Conservation (phyloP, 805 yeast genomes). For the Candida boleticola region DNA sequence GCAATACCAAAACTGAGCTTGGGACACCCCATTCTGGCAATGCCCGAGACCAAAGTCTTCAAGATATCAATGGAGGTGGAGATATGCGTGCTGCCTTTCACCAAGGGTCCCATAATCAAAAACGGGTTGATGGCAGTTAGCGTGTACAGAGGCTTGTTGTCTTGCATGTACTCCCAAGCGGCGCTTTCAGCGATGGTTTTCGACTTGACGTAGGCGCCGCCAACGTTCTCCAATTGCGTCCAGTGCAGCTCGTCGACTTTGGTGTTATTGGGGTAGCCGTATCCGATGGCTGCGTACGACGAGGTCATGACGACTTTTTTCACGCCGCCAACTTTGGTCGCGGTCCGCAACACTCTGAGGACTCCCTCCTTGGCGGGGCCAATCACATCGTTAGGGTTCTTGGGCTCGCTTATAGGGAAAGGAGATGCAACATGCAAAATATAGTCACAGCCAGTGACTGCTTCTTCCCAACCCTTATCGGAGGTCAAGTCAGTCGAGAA, state of each 20-base stretch:
- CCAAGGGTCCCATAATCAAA: constrained; percentile 24
- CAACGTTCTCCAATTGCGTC: neutral
- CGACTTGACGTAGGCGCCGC: constrained; percentile 12
- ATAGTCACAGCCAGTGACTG: constrained; percentile 6
- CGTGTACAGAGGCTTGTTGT: neutral
- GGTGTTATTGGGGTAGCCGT: neutral
- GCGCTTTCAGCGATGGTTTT: constrained; percentile 18
- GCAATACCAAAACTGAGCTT: constrained; percentile 9
- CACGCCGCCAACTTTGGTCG: neutral
- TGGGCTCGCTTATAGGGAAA: constrained; percentile 1
- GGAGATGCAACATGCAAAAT: constrained; percentile 10
- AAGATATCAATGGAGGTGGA: constrained; percentile 2
- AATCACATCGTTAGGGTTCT: constrained; percentile 5
- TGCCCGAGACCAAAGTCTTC: neutral
- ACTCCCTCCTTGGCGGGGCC: constrained; percentile 8
- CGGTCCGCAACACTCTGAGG: constrained; percentile 1
- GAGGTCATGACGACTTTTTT: constrained; percentile 2
- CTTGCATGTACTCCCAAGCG: constrained; percentile 11
- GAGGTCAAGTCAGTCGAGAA: constrained; percentile 4
- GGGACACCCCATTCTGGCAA: constrained; percentile 1
- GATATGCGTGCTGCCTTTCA: neutral
- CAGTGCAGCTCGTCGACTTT: constrained; percentile 5
- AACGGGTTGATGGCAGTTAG: constrained; percentile 15
- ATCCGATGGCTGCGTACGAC: constrained; percentile 1
- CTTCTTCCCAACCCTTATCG: constrained; percentile 11